Evolutionary conservation across 129 eudicot species (phyloP).

Genomic region (Lonicera japonica): DNA sequence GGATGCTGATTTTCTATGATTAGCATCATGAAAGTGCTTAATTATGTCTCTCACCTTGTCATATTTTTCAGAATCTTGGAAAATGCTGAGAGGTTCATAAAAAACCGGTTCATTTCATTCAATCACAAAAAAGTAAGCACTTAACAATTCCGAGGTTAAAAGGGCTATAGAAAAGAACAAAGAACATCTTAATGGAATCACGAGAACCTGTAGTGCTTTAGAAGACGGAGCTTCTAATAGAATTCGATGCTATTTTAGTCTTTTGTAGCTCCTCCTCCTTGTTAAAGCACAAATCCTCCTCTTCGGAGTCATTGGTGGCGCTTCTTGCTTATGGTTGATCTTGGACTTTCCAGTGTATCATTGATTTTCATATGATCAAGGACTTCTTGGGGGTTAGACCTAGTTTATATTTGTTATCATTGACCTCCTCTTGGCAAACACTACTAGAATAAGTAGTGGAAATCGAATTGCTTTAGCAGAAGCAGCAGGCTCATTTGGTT

Average conservation of each 20-base stretch:
- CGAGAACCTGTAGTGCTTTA: slow-evolving; percentile 38
- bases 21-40: no score
- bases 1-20: no score
- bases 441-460: slow-evolving; percentile 1
- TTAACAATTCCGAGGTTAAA: not conserved
- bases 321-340: slow-evolving; percentile 32
- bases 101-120: slow-evolving; percentile 38
- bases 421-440: not conserved
- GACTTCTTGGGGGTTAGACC: slow-evolving; percentile 33
- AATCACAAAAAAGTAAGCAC: not conserved
- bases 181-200: not conserved
- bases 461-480: no score
- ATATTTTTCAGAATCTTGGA: slow-evolving; percentile 89
- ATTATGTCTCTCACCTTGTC: slow-evolving; percentile 90
- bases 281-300: slow-evolving; percentile 23
- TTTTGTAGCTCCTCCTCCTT: slow-evolving; percentile 28
- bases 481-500: no score
- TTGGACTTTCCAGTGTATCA: slow-evolving; percentile 25
- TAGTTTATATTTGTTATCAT: slow-evolving; percentile 6
- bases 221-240: slow-evolving; percentile 40
- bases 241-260: slow-evolving; percentile 38
- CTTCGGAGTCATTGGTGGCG: slow-evolving; percentile 20
- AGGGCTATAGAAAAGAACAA: not conserved
- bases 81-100: slow-evolving; percentile 46
- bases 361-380: slow-evolving; percentile 41